Evolutionary conservation across 31 red algal genomes (phyloP), one percentile per base, ranked within the genome.

Genomic region (Bonnemaisonia californica): DNA sequence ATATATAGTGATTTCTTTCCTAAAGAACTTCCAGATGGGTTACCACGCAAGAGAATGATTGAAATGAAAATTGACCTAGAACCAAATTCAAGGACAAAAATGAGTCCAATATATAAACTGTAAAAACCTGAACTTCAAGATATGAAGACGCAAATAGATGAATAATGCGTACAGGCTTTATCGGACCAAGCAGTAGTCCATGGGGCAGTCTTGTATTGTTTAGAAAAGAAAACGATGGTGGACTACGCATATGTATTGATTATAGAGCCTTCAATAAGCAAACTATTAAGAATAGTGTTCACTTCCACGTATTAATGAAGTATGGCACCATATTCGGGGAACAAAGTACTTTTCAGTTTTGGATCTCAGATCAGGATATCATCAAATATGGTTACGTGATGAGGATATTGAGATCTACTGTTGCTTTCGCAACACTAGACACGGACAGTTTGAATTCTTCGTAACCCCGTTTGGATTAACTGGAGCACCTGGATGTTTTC

Each of bases 171-270:
- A 40, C 48, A 73, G 85, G 85, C 13, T 89, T 89, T 12, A 89
- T 80, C 9, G 41, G 68, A 70, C 85, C 85, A 71, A 89, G 74
- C 54, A 80, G 70, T 48, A 80, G 75, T 63, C 85, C 74, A 45
- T 80, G 85, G 85, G 85, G 85, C 41, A 80, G 34, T 30, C 77
- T 30, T 4, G 74, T 80, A n/a, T 64, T 80, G 33, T 55, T 81
- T 24, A 67, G 33, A 32, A 65, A 65, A 80, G 73, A 81, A 67
- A 76, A 62, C 54, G 73, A 59, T 36, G 60, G 60, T 36, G 30
- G 38, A 39, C 34, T 79, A n/a, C 9, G 76, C 21, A 79, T 79
- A 58, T 64, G 76, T 63, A 38, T 79, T 63, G 55, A 79, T 1
- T 79, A 79, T 23, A 29, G 84, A 0, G 74, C 84, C 13, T 63